Percentiles rank a stretch among this genome's conserved stretches.
These are phyloP conservation scores for Skeletonema menzelii DNA, from an alignment of 108 stramenopile species.

Conservation along the genomic window DNA sequence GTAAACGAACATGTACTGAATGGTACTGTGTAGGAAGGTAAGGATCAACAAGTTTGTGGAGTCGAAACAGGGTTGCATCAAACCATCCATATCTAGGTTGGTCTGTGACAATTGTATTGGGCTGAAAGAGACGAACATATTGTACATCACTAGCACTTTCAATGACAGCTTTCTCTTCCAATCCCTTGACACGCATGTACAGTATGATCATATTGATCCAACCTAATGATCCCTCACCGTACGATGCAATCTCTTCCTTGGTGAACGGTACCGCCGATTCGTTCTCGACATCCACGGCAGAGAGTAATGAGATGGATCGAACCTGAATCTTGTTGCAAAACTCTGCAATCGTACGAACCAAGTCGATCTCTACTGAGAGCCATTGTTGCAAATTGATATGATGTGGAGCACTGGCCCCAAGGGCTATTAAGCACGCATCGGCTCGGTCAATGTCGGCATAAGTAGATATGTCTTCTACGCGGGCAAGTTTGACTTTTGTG, in stretches of 20 bases:
- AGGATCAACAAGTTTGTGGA: conserved; percentile 12
- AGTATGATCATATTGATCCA: conserved; percentile 6
- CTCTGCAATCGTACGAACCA: conserved; percentile 12
- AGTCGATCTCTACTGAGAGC: conserved; percentile 17
- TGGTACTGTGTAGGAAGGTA: conserved; percentile 15
- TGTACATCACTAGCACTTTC: neutral
- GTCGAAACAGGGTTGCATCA: conserved; percentile 15
- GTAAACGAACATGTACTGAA: conserved; percentile 11
- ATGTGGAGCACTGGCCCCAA: conserved; percentile 14
- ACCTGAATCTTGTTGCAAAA: conserved; percentile 21
- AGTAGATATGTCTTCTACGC: neutral
- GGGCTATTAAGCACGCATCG: conserved; percentile 32
- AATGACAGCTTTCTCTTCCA: conserved; percentile 15
- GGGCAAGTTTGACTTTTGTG: neutral
- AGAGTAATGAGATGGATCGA: neutral
- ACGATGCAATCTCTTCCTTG: conserved; percentile 7
- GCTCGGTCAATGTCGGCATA: neutral
- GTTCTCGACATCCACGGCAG: neutral
- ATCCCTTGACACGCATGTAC: conserved; percentile 9
- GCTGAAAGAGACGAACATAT: conserved; percentile 21
- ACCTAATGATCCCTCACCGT: conserved; percentile 1
- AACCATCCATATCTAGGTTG: conserved; percentile 25
- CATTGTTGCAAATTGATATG: conserved; percentile 1
- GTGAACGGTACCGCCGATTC: conserved; percentile 3
- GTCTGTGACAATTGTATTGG: conserved; percentile 19